Evolutionary conservation across 192 early-diverging fungal genomes (phyloP).

Genomic region (Backusella luteola): DNA sequence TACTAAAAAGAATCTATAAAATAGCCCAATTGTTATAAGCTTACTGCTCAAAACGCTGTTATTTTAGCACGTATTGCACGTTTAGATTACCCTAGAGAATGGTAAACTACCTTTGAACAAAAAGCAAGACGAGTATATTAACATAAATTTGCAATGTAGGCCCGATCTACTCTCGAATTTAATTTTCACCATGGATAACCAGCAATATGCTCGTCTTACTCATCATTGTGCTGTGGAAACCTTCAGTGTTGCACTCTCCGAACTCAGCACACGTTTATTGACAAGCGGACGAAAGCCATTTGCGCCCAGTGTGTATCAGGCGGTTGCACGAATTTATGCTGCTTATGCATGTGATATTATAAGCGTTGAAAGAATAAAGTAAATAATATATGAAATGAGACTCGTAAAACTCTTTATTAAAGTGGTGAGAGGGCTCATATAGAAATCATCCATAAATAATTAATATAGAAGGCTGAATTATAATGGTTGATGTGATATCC

Average conservation of each 20-base stretch:
- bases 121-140: too few relatives aligned
- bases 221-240: conserved; percentile 74
- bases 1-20: neutral
- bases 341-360: too few relatives aligned
- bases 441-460: too few relatives aligned
- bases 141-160: conserved; percentile 33
- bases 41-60: conserved; percentile 76
- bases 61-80: conserved; percentile 80
- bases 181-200: conserved; percentile 37
- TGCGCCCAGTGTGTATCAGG: conserved; percentile 69
- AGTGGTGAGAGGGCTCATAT: too few relatives aligned
- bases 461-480: too few relatives aligned
- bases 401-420: too few relatives aligned
- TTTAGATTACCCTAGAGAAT: conserved; percentile 84
- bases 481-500: too few relatives aligned
- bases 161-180: conserved; percentile 59
- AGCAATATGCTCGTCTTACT: conserved; percentile 41
- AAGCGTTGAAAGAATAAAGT: too few relatives aligned
- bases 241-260: conserved; percentile 48
- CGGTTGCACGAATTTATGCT: conserved; percentile 65
- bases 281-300: conserved; percentile 26
- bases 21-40: conserved; percentile 59
- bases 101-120: conserved; percentile 42
- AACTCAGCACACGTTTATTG: conserved; percentile 22
- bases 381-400: too few relatives aligned